Evolutionary conservation across 2,329 filamentous ascomycete species (phyloP).

Genomic region (Botryotinia globosa): DNA sequence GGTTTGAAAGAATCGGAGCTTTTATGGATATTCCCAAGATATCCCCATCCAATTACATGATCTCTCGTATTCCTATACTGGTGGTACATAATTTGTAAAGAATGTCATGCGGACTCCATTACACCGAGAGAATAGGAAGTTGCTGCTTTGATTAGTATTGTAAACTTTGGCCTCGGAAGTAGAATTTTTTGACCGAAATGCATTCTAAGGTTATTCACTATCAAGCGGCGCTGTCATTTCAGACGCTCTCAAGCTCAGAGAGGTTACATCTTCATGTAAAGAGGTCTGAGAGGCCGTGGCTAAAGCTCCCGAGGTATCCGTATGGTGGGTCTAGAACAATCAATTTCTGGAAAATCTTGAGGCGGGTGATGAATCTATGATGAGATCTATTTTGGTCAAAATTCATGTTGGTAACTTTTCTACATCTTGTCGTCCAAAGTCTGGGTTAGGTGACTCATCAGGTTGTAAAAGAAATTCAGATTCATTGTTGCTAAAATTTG

Average conservation of each 20-base stretch:
- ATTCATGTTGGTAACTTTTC: not conserved
- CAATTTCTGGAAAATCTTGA: not conserved
- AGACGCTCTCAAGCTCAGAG: not conserved
- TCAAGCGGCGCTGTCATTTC: not conserved
- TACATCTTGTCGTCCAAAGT: not conserved
- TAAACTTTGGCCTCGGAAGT: not conserved
- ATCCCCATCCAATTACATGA: not conserved
- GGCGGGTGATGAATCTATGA: not conserved
- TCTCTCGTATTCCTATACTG: slow-evolving; percentile 1
- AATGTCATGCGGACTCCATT: not conserved
- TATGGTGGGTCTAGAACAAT: not conserved
- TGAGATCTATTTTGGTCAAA: not conserved
- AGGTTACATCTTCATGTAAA: not conserved
- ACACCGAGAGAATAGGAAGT: not conserved
- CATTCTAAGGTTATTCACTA: not conserved
- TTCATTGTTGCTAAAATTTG: not conserved
- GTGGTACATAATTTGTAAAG: not conserved
- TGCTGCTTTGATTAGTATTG: not conserved
- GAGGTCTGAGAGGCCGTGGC: not conserved
- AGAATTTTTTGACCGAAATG: not conserved
- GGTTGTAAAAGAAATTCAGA: not conserved
- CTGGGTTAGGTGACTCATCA: not conserved
- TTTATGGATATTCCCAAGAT: not conserved
- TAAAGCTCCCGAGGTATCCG: not conserved
- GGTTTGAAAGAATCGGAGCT: not conserved